Evolutionary conservation across 805 yeast genomes (phyloP).

Genomic region (Myxozyma nipponensis): DNA sequence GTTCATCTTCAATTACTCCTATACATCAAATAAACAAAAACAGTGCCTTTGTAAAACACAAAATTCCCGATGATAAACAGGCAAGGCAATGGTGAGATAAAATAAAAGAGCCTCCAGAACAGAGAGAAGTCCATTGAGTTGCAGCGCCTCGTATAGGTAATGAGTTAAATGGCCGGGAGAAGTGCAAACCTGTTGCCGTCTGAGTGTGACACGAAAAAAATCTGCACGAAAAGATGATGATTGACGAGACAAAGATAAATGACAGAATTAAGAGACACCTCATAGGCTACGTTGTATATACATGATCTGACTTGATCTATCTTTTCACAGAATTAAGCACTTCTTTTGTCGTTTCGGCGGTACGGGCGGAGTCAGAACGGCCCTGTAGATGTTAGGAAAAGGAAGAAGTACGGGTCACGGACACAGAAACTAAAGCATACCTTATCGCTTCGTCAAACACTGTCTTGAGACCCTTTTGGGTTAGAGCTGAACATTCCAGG

Average conservation of each 20-base stretch:
- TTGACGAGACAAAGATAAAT: no score
- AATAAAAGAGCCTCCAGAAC: constrained; percentile 5
- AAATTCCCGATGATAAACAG: no score
- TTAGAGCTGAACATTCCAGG: constrained; percentile 86
- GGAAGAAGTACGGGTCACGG: background rate
- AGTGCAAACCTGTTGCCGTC: no score
- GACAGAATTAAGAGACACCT: no score
- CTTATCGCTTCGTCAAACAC: constrained; percentile 80
- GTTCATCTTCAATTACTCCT: background rate
- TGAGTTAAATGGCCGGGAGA: no score
- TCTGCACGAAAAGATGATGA: no score
- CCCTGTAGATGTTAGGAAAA: constrained; percentile 36
- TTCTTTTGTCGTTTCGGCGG: constrained; percentile 47
- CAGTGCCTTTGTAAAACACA: no score
- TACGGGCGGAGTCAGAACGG: constrained; percentile 29
- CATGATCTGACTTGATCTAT: constrained; percentile 4
- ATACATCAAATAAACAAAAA: background rate
- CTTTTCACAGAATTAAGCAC: constrained; percentile 42
- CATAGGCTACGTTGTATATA: background rate
- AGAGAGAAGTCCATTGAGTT: no score
- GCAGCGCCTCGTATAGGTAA: no score
- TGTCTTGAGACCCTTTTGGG: constrained; percentile 80
- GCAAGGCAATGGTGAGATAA: constrained; percentile 11
- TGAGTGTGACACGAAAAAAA: no score
- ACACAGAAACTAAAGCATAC: constrained; percentile 42